Conservation (phyloP, 1,139 yeast genomes). For the Blastobotrys serpentis region DNA sequence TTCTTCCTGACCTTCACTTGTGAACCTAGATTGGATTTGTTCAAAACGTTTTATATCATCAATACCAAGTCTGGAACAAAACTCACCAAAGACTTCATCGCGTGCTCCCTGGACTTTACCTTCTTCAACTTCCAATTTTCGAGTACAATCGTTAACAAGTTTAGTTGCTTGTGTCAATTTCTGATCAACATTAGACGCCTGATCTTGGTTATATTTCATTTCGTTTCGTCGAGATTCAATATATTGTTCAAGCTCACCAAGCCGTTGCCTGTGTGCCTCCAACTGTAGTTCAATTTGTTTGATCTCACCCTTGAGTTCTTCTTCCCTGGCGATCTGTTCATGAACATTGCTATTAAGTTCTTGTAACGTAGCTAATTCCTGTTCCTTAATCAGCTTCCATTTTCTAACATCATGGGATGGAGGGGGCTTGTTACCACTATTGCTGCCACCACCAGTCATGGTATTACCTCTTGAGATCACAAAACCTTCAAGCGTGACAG, state of each 20-base stretch:
- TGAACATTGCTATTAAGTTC: slow-evolving; percentile 52
- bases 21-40: slow-evolving; percentile 47
- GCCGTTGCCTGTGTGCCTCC: slow-evolving; percentile 1
- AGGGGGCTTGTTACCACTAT: slow-evolving; percentile 28
- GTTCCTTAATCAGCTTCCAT: slow-evolving; percentile 60
- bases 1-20: slow-evolving; percentile 7
- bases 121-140: slow-evolving; percentile 23
- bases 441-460: slow-evolving; percentile 82
- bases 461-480: slow-evolving; percentile 81
- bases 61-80: slow-evolving; percentile 57
- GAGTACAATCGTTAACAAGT: slow-evolving; percentile 24
- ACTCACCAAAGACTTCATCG: slow-evolving; percentile 47
- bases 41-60: slow-evolving; percentile 64
- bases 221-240: slow-evolving; percentile 58
- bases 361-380: slow-evolving; percentile 53
- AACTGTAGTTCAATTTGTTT: slow-evolving; percentile 4
- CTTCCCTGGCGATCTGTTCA: slow-evolving; percentile 57
- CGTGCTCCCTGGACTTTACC: slow-evolving; percentile 29
- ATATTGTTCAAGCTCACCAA: slow-evolving; percentile 50
- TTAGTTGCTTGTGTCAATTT: slow-evolving; percentile 13
- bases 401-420: slow-evolving; percentile 26
- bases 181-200: slow-evolving; percentile 22
- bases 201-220: slow-evolving; percentile 48
- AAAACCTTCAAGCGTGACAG: slow-evolving; percentile 83
- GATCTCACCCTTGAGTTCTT: slow-evolving; percentile 44